Evolutionary conservation across 139 green algal genomes (phyloP), one percentile per base, ranked within the genome.

Genomic region (Volvox africanus): DNA sequence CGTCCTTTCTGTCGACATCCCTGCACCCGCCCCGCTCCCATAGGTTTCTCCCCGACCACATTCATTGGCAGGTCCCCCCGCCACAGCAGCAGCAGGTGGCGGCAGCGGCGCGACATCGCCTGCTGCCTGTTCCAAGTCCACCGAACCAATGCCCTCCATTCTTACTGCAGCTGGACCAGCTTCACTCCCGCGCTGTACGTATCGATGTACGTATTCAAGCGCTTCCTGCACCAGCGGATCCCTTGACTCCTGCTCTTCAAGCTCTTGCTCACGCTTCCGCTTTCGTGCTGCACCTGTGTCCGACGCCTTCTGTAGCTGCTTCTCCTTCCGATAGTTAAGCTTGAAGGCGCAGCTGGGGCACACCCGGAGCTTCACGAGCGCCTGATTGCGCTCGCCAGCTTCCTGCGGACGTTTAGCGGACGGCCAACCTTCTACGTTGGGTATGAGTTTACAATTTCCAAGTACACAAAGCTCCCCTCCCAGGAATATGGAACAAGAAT

Each of bases 321-420:
- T 90, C 35, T 90, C 86, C 86, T 90, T 90, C 19, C 50, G 77
- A 71, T 98, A 97, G 91, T 98, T 98, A 9, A 99, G 96, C 94
- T 98, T 96, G 67, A 94, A 90, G 26, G 96, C 96, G 89, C 97
- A 97, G 32, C 95, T 91, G 16, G 96, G 95, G 82, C 97, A 99
- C 22, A 98, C 35, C 18, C 97, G 92, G 61, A 98, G 92, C 93
- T 98, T 97, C 17, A 97, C 95, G 24, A 97, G 92, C 1, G 95
- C 95, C 87, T 98, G 94, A 93, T 98, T 99, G 18, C 89, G 69
- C 84, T 97, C 91, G 28, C 97, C 98, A 0, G 94, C 96, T 90
- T 99, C 98, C 50, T 89, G 83, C 36, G 3, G 71, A 30, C 71
- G n/a, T 55, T 55, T 55, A 9, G 44, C 5, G 44, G 44, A 9